Conservation (phyloP, 1,284 basidiomycete species). For the Rhodotorula sp. region DNA sequence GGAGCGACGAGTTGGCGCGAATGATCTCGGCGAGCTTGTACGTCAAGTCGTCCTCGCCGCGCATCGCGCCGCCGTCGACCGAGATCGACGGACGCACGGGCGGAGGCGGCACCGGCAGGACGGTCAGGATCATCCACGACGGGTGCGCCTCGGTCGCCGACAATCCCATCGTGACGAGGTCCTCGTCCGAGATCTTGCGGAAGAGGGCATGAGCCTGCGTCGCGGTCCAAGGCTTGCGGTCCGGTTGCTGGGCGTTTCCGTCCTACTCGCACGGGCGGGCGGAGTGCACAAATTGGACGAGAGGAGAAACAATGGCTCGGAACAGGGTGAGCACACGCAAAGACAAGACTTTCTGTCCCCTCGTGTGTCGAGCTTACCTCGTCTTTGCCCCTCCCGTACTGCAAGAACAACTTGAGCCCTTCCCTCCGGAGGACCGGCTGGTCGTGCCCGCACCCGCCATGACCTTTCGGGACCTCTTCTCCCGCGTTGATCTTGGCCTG, state of each 20-base stretch:
- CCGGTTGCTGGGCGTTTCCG: conserved; percentile 78
- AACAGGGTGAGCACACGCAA: conserved; percentile 16
- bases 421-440: conserved; percentile 94
- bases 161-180: conserved; percentile 87
- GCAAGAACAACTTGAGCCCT: conserved; percentile 91
- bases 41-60: conserved; percentile 97
- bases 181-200: conserved; percentile 87
- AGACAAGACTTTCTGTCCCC: not conserved
- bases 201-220: conserved; percentile 73
- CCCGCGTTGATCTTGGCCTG: conserved; percentile 72
- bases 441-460: conserved; percentile 90
- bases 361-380: conserved; percentile 27
- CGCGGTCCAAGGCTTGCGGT: conserved; percentile 83
- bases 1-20: conserved; percentile 88
- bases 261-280: conserved; percentile 56
- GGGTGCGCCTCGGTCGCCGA: conserved; percentile 95
- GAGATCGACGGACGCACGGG: conserved; percentile 97
- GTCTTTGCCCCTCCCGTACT: conserved; percentile 73
- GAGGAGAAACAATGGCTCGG: not conserved
- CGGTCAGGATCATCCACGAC: conserved; percentile 99
- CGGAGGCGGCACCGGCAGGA: conserved; percentile 95
- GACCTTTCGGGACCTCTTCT: conserved; percentile 61
- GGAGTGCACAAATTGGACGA: not conserved
- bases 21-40: conserved; percentile 98
- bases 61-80: conserved; percentile 91